phyloP scores from a whole-genome alignment of 768 basidiomycete genomes.

The Leccinum aurantiacum region DNA sequence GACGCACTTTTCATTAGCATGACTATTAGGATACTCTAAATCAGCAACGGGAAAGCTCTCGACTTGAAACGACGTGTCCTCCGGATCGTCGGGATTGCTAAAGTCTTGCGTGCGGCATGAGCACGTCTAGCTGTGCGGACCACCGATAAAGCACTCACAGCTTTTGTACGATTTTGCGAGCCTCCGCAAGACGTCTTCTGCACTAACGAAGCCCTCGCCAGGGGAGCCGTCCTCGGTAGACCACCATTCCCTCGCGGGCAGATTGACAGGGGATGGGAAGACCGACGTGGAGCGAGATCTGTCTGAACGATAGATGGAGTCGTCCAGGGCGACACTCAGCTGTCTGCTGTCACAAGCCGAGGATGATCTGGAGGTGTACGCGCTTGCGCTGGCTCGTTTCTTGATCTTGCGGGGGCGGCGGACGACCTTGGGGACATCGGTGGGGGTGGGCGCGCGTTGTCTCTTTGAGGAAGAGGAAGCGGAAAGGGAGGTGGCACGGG shows the following conservation, averaged over 20 bases:
- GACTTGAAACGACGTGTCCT: conserved; percentile 64
- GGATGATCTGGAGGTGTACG: conserved; percentile 35
- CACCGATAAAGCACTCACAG: conserved; percentile 45
- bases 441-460: conserved; percentile 14
- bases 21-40: conserved; percentile 75
- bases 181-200: conserved; percentile 59
- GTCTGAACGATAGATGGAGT: conserved; percentile 54
- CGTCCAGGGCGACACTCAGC: conserved; percentile 41
- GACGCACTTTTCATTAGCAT: conserved; percentile 64
- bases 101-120: conserved; percentile 53
- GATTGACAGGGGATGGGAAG: conserved; percentile 34
- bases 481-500: conserved; percentile 24
- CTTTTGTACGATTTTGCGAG: conserved; percentile 68
- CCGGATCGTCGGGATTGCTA: conserved; percentile 59
- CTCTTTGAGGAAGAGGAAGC: conserved; percentile 29
- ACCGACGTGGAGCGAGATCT: conserved; percentile 66
- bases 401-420: conserved; percentile 24
- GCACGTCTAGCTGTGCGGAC: neutral
- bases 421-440: conserved; percentile 1
- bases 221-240: conserved; percentile 52
- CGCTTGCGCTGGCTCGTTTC: conserved; percentile 22
- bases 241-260: conserved; percentile 46
- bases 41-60: conserved; percentile 64
- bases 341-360: conserved; percentile 49
- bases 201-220: conserved; percentile 55